Evolutionary conservation across 768 basidiomycete species (phyloP), one percentile per base, ranked within the genome.

Genomic region (Tylopilus sp.): DNA sequence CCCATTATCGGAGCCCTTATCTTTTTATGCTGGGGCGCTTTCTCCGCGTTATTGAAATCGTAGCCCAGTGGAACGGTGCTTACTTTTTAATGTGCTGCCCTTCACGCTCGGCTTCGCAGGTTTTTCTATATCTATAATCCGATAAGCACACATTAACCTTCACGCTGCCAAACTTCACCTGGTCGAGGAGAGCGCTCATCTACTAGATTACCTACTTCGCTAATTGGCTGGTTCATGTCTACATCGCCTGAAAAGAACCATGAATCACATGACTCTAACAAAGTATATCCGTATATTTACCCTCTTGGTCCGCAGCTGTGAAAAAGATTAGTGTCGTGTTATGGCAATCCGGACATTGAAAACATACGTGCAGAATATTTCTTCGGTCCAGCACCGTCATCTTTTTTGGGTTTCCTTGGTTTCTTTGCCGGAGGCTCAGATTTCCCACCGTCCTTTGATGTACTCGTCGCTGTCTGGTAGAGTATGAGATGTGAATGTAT

Each of bases 361-460:
- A 16, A 52, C 64, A 50, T 44, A 68, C 66, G 4, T 12, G 51
- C 31, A 40, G 57, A 53, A 41, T 47, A 21, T 30, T 51, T 52
- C 31, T 53, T 48, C 19, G 34, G 3, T 19, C 8, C 29, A 19
- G 37, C 10, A 7, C 12, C 14, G 3, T 25, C 57, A 41, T 51
- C 53, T 22, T 46, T 61, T 48, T 52, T 58, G 38, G 4, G 16
- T 42, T 33, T 59, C 49, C 8, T 54, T 21, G 19, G 41, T 43
- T 47, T 62, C 38, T 51, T 64, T 29, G 8, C 22, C 8, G 36
- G 36, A 11, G 34, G 9, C 19, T 45, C 43, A 6, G 54, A 33
- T 21, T 48, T 40, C n/a, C 31, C 54, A 22, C 10, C 11, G 16
- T 28, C 42, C 17, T 42, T 46, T 29, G 42, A 17, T 25, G 37